phyloP scores from a whole-genome alignment of 495 filamentous ascomycete species.

The Lophiotrema nucula region DNA sequence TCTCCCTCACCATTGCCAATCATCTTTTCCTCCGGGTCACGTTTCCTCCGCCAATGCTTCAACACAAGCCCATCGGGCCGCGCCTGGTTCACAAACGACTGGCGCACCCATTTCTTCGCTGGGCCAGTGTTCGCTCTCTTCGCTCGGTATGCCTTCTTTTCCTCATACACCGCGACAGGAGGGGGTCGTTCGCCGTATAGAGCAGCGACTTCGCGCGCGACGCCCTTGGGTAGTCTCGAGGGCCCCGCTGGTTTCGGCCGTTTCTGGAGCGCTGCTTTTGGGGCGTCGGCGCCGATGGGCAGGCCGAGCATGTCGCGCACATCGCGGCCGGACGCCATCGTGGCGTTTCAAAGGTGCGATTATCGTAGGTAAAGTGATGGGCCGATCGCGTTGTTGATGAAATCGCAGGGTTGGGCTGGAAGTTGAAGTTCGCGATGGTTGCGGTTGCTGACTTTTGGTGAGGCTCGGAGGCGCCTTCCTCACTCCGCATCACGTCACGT shows the following conservation, averaged over 20 bases:
- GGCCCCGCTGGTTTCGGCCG: conserved; percentile 27
- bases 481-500: no score
- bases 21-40: conserved; percentile 28
- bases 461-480: no score
- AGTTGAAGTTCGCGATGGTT: no score
- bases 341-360: background rate
- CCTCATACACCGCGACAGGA: conserved; percentile 64
- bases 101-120: conserved; percentile 18
- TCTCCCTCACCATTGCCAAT: conserved; percentile 35
- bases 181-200: conserved; percentile 67
- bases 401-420: conserved; percentile 7
- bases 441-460: no score
- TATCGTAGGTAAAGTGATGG: background rate
- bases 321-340: conserved; percentile 39
- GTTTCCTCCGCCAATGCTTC: conserved; percentile 62
- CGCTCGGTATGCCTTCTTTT: conserved; percentile 59
- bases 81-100: conserved; percentile 59
- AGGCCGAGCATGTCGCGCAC: conserved; percentile 39
- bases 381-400: conserved; percentile 6
- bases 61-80: conserved; percentile 59
- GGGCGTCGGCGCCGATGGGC: conserved; percentile 11
- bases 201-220: conserved; percentile 64
- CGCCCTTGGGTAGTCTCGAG: conserved; percentile 57
- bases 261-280: conserved; percentile 20
- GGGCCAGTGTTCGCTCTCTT: conserved; percentile 30